Percentiles rank a stretch among this genome's conserved stretches.
Evolutionary conservation across 352 stramenopile genomes (phyloP).

Genomic region (Paralagenidium karlingii): DNA sequence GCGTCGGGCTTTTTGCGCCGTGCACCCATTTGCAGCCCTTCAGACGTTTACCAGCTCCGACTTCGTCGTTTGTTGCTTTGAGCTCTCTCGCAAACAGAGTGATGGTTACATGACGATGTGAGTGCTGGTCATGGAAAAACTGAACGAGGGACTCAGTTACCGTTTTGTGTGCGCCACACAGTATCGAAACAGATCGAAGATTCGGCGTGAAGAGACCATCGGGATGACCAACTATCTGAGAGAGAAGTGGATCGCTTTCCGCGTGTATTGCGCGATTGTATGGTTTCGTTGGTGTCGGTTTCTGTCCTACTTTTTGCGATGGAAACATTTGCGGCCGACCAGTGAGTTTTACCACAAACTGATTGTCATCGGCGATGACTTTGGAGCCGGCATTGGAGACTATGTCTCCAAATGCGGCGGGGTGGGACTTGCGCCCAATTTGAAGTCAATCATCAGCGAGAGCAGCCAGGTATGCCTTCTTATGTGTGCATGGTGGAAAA

Average conservation of each 20-base stretch:
- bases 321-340: constrained; percentile 7
- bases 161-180: no score
- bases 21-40: no score
- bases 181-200: no score
- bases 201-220: not conserved
- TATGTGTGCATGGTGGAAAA: no score
- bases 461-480: constrained; percentile 39
- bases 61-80: no score
- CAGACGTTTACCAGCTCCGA: no score
- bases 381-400: constrained; percentile 65
- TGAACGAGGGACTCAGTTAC: no score
- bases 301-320: constrained; percentile 11
- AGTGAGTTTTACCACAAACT: constrained; percentile 73
- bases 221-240: not conserved
- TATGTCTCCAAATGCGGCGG: constrained; percentile 43
- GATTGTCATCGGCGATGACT: constrained; percentile 76
- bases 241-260: constrained; percentile 11
- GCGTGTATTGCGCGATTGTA: constrained; percentile 38
- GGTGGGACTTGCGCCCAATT: constrained; percentile 37
- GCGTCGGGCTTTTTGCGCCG: no score
- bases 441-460: constrained; percentile 25
- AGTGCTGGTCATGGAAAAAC: no score
- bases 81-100: no score
- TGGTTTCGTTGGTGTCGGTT: constrained; percentile 59
- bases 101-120: no score